phyloP scores from a whole-genome alignment of 192 early-diverging fungal species.

The Entophlyctis luteolus region DNA sequence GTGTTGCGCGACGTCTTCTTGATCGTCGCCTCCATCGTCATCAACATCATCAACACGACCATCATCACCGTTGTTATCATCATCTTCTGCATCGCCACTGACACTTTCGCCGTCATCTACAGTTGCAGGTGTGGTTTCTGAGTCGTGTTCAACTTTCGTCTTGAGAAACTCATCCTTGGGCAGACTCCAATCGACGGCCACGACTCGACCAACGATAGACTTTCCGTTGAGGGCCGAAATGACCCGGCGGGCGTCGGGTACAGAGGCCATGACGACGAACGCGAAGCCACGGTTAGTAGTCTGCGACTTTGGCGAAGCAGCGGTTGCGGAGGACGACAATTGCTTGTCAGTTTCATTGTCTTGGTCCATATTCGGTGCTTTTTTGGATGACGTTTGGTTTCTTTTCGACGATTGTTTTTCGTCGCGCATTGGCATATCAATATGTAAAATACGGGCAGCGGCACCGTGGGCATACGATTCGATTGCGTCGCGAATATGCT shows the following conservation, averaged over 20 bases:
- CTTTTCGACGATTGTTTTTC: slow-evolving; percentile 76
- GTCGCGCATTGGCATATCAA: slow-evolving; percentile 71
- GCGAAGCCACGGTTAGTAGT: slow-evolving; percentile 73
- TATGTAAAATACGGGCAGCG: neutral
- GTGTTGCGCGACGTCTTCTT: no score
- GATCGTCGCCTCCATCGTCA: slow-evolving; percentile 23
- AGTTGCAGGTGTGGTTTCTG: slow-evolving; percentile 27
- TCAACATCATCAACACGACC: slow-evolving; percentile 37
- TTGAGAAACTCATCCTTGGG: slow-evolving; percentile 65
- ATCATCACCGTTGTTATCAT: slow-evolving; percentile 35
- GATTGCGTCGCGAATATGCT: slow-evolving; percentile 44
- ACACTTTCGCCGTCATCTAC: slow-evolving; percentile 37
- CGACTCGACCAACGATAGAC: slow-evolving; percentile 63
- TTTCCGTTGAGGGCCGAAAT: slow-evolving; percentile 69
- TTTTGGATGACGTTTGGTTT: no score
- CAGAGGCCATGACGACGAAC: slow-evolving; percentile 80
- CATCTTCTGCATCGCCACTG: slow-evolving; percentile 29
- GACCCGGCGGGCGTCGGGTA: slow-evolving; percentile 66
- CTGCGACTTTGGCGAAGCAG: no score
- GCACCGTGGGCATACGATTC: slow-evolving; percentile 14
- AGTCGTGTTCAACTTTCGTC: slow-evolving; percentile 44
- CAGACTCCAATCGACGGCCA: slow-evolving; percentile 83
- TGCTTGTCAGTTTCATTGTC: no score
- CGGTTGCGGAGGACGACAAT: no score
- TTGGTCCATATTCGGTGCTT: no score